Evolutionary conservation across 139 green algal species (phyloP).

Genomic region (Volvox africanus): DNA sequence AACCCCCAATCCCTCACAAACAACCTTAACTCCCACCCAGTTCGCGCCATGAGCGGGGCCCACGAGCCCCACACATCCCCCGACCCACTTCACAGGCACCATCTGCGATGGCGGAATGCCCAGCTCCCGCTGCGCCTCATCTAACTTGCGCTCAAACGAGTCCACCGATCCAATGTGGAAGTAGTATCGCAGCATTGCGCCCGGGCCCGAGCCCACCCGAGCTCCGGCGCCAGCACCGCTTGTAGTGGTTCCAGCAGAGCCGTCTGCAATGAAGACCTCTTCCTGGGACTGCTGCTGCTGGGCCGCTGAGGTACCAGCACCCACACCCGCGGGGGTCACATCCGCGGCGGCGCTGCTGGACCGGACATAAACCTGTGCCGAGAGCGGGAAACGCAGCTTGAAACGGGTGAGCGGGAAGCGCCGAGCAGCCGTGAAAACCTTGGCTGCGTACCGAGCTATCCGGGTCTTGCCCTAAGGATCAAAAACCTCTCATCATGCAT

Average conservation of each 20-base stretch:
- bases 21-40: too few relatives aligned
- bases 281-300: neutral
- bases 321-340: neutral
- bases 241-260: neutral
- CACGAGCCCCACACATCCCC: too few relatives aligned
- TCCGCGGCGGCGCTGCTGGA: neutral
- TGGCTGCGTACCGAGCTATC: too few relatives aligned
- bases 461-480: too few relatives aligned
- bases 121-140: conserved; percentile 90
- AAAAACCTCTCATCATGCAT: too few relatives aligned
- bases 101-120: conserved; percentile 47
- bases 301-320: conserved; percentile 59
- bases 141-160: conserved; percentile 96
- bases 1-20: too few relatives aligned
- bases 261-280: conserved; percentile 22
- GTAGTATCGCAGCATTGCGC: conserved; percentile 72
- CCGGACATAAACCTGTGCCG: conserved; percentile 11
- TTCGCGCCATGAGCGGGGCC: too few relatives aligned
- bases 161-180: conserved; percentile 98
- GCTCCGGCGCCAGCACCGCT: neutral
- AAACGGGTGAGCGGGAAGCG: neutral
- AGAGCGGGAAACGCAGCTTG: neutral
- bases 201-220: neutral
- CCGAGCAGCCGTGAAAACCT: too few relatives aligned
- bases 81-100: conserved; percentile 73